Percentiles rank a stretch among this genome's conserved stretches.
Evolutionary conservation across 352 stramenopile genomes (phyloP).

Genomic region (Phytophthora pistaciae): DNA sequence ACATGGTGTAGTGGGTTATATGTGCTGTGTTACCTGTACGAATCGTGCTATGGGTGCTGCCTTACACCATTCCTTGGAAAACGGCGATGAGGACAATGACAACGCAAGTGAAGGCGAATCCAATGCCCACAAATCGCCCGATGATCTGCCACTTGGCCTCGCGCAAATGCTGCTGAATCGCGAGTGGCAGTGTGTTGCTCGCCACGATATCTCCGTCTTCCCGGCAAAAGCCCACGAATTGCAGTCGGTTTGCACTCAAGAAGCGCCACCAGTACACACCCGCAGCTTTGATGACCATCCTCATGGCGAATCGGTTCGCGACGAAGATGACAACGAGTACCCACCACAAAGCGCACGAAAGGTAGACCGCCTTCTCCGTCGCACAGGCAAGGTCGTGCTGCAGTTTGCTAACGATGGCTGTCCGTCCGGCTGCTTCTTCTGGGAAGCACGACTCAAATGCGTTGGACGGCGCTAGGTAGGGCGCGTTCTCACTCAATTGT

Average conservation of each 20-base stretch:
- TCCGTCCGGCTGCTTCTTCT: constrained; percentile 14
- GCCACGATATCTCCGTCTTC: constrained; percentile 55
- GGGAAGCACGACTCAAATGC: constrained; percentile 37
- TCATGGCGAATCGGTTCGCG: constrained; percentile 50
- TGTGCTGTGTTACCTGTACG: background rate
- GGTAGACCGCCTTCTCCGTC: constrained; percentile 68
- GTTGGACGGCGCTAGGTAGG: constrained; percentile 25
- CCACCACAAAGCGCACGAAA: constrained; percentile 72
- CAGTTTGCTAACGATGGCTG: constrained; percentile 34
- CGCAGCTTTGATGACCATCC: constrained; percentile 55
- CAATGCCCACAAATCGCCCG: constrained; percentile 43
- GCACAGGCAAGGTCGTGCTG: constrained; percentile 55
- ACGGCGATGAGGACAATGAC: constrained; percentile 18
- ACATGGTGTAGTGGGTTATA: background rate
- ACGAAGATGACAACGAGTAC: constrained; percentile 58
- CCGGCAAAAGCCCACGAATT: constrained; percentile 66
- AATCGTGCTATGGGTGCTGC: background rate
- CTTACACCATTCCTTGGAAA: constrained; percentile 28
- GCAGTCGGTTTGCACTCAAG: constrained; percentile 58
- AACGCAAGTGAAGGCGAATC: constrained; percentile 22
- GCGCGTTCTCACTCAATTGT: constrained; percentile 26
- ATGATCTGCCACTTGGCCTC: constrained; percentile 54
- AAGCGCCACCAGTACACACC: constrained; percentile 67
- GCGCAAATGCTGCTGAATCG: constrained; percentile 48
- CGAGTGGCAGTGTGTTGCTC: constrained; percentile 39